Base-by-base conservation (phyloP, 2,329 filamentous ascomycete genomes). In the Alternaria sp. region DNA sequence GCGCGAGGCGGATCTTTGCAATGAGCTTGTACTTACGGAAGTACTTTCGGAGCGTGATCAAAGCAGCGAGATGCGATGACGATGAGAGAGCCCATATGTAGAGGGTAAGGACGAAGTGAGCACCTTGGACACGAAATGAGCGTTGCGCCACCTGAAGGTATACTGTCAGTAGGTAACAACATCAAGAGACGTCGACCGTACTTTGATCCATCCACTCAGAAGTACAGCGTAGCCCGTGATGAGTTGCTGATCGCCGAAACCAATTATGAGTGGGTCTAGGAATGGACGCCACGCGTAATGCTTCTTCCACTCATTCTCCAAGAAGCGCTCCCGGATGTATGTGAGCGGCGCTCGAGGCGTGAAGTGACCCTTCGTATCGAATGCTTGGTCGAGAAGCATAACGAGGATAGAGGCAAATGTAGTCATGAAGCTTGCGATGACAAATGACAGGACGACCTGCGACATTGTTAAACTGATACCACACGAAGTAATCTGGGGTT, bases 121-220 rank as follows among this genome's bases (percentile, higher is more conserved):
- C 70, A 46, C 71, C 69, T 57, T 69, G 66, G n/a, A 73, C 68
- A 58, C 59, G 47, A 47, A 75, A 70, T 3, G 59, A 48, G n/a
- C 70, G 61, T 53, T 74, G 68, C 2, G 64, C 66, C 5, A 75
- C 70, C 71, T 73, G 44, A 1, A 5, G 28, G n/a, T 26, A 14
- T 24, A n/a, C 6, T 12, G 18, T 57, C n/a, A 34, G 30, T n/a
- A 30, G 28, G 7, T 7, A 1, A 11, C 3, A 7, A 11, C 11
- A 11, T 8, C 7, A 14, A 39, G 18, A 11, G 9, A 3, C n/a
- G 7, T 5, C n/a, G 7, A 26, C 4, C 32, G 1, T 48, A 72
- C 72, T 59, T 75, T 75, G 28, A 75, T 71, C 68, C 70, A 77
- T 4, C 67, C 74, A 43, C 68, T 75, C 12, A 77, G 55, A 18